Evolutionary conservation across 805 yeast genomes (phyloP).

Genomic region (Yarrowia keelungensis): DNA sequence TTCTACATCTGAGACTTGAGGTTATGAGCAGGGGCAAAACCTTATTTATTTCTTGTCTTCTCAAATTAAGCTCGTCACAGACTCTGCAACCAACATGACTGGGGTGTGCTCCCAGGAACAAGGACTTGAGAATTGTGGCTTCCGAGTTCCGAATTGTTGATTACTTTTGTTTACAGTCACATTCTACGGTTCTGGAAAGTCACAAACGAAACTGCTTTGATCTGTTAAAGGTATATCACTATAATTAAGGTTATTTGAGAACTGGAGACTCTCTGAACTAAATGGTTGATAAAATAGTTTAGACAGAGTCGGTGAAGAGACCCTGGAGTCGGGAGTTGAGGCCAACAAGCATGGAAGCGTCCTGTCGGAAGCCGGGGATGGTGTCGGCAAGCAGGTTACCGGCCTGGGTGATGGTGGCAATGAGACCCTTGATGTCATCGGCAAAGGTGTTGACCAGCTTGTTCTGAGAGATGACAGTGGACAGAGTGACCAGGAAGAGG

Average conservation of each 20-base stretch:
- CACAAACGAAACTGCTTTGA: not conserved
- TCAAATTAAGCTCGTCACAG: not conserved
- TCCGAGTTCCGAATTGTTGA: not conserved
- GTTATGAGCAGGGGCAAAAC: constrained; percentile 12
- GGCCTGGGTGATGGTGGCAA: constrained; percentile 8
- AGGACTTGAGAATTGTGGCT: not conserved
- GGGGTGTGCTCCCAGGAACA: not conserved
- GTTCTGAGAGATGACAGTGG: constrained; percentile 30
- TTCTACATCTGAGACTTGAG: not conserved
- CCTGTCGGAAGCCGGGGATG: constrained; percentile 32
- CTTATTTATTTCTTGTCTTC: not conserved
- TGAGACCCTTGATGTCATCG: constrained; percentile 16
- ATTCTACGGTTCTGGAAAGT: not conserved
- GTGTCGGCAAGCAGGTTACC: constrained; percentile 6
- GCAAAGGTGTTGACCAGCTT: constrained; percentile 32
- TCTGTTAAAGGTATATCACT: not conserved
- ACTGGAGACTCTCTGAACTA: not conserved
- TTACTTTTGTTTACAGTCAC: constrained; percentile 8
- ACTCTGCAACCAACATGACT: not conserved
- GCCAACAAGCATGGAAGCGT: constrained; percentile 21
- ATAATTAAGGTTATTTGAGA: constrained; percentile 7
- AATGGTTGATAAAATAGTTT: not conserved
- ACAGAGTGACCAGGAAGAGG: constrained; percentile 25
- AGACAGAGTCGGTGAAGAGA: constrained; percentile 14
- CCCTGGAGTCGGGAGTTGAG: constrained; percentile 34